Evolutionary conservation across 805 yeast species (phyloP).

Genomic region (Candida dajiaensis): DNA sequence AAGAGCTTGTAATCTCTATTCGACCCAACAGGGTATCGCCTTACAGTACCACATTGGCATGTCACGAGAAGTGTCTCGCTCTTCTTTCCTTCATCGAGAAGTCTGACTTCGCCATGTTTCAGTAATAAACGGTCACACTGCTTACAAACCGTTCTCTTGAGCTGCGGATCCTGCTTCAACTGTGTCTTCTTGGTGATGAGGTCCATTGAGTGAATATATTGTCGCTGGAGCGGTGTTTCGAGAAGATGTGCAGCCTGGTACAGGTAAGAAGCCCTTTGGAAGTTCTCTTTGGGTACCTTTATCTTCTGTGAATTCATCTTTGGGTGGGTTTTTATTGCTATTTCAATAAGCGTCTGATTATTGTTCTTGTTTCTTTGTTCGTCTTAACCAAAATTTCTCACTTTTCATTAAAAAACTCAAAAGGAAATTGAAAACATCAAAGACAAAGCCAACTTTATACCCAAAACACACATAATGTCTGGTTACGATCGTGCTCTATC

Average conservation of each 20-base stretch:
- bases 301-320: not conserved
- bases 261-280: constrained; percentile 51
- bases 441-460: not conserved
- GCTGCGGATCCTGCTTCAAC: constrained; percentile 50
- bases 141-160: constrained; percentile 70
- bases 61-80: constrained; percentile 42
- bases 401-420: not conserved
- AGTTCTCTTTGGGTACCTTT: constrained; percentile 42
- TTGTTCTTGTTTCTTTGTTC: too few species aligned
- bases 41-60: constrained; percentile 50
- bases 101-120: constrained; percentile 39
- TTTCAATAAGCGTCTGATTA: too few species aligned
- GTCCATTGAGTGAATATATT: not conserved
- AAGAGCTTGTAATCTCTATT: constrained; percentile 43
- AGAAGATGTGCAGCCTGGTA: constrained; percentile 42
- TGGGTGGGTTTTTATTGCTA: not conserved
- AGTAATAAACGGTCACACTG: constrained; percentile 47
- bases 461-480: constrained; percentile 55
- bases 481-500: constrained; percentile 99
- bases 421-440: not conserved
- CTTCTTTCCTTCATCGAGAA: constrained; percentile 39
- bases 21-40: constrained; percentile 59
- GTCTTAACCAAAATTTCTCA: too few species aligned
- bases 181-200: not conserved
- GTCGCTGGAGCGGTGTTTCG: not conserved